Evolutionary conservation across 2,329 filamentous ascomycete genomes (phyloP).

Genomic region (Akanthomyces lecanii): DNA sequence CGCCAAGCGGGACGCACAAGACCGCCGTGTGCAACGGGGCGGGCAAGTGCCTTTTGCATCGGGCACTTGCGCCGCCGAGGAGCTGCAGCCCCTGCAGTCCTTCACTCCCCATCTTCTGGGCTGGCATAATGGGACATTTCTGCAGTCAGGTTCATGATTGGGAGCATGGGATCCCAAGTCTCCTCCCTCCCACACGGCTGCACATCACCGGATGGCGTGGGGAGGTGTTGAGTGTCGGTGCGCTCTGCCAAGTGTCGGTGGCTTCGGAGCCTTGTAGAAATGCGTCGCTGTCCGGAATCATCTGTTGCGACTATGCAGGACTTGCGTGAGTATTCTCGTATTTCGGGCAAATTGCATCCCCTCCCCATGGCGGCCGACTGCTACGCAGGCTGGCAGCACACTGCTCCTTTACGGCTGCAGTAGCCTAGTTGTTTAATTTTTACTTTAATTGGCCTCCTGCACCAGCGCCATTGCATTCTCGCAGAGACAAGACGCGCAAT

Average conservation of each 20-base stretch:
- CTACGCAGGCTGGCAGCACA: not conserved
- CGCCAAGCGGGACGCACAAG: not conserved
- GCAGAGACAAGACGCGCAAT: not conserved
- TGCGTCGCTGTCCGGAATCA: not conserved
- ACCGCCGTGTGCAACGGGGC: too few relatives aligned
- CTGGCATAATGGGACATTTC: not conserved
- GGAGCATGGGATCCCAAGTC: not conserved
- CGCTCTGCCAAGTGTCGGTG: constrained; percentile 6
- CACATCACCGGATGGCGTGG: not conserved
- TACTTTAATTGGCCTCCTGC: not conserved
- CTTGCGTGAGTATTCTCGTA: not conserved
- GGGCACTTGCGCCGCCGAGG: too few relatives aligned
- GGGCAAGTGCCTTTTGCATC: too few relatives aligned
- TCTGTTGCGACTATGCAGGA: not conserved
- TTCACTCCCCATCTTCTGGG: too few relatives aligned
- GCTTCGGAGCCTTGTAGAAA: not conserved
- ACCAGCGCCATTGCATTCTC: too few relatives aligned
- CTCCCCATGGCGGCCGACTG: not conserved
- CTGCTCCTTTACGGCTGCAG: not conserved
- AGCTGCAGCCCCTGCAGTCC: too few relatives aligned
- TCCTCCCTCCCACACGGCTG: not conserved
- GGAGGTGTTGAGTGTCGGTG: not conserved
- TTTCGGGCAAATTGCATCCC: not conserved
- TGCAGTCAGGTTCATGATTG: not conserved
- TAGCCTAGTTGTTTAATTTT: not conserved